Evolutionary conservation across 176 grass and related monocot species (phyloP), one percentile per base, ranked within the genome.

Genomic region (Phoenix dactylifera): DNA sequence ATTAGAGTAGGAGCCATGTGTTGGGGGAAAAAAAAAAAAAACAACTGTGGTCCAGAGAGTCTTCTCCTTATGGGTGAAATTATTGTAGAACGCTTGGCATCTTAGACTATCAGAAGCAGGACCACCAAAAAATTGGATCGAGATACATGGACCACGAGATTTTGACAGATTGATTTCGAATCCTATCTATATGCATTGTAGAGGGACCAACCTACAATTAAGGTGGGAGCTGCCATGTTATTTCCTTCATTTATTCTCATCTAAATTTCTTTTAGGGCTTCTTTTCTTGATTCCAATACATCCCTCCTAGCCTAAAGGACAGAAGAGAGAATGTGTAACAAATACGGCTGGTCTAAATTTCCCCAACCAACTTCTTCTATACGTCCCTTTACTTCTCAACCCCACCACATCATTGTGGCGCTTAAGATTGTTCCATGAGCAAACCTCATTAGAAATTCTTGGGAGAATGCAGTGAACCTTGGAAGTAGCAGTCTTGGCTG

Each of bases 11-110:
- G 35, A 44, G 35, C 51, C 72, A 74, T 74, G 72, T 74, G 72
- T 50, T 24, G 57, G 1, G 0, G 1, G 6, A 1, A 1, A 6
- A 30, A 30, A 6, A 30, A 30, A 6, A 1, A 6, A 30, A 30
- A 58, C 49, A 51, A 74, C 62, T 4, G 52, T 66, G 72, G 72
- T 74, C 72, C 72, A 65, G 53, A 44, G 66, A 66, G 65, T 74
- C 72, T 66, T 65, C 72, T 66, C 57, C 30, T 57, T 48, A 57
- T 28, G 62, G n/a, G 35, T 1, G 10, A 44, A 44, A 44, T 51
- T 50, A 30, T 39, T 16, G 39, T 18, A 30, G 58, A 9, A n/a
- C 58, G 39, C 15, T n/a, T 32, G n/a, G 3, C 58, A 60, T 30
- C 15, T 29, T 39, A n/a, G 25, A 60, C 58, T 18, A 14, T 30